Evolutionary conservation across 768 basidiomycete species (phyloP), one percentile per base, ranked within the genome.

Genomic region (Tephrocybe sp.): DNA sequence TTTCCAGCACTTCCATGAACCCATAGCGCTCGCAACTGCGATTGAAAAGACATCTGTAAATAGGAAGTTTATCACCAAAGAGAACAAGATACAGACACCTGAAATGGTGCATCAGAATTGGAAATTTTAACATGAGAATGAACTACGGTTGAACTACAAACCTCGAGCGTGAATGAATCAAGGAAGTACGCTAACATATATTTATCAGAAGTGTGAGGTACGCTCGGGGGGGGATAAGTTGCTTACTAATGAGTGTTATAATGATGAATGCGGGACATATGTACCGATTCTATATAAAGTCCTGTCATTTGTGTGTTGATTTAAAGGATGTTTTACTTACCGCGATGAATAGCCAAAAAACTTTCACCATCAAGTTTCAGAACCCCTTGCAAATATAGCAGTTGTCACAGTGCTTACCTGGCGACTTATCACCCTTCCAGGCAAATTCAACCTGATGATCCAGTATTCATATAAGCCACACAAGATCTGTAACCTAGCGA

Each of bases 241-340:
- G 46, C 47, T 8, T 34, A 59, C 57, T 35, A 26, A 53, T 27
- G 3, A 53, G n/a, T 0, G 57, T 56, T 2, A 59, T 51, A 13
- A 56, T 22, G 5, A 59, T 56, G 26, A 59, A 47, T 6, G 57
- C n/a, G n/a, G n/a, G n/a, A n/a, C n/a, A n/a, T n/a, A n/a, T n/a
- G n/a, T n/a, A n/a, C n/a, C n/a, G n/a, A n/a, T n/a, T n/a, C n/a
- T n/a, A n/a, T n/a, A 21, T 59, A 8, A 44, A 12, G 34, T 12
- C 13, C 16, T n/a, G n/a, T 18, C 6, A n/a, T 12, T 11, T 30
- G 8, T 30, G 9, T 15, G 32, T 16, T 15, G 9, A 26, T 22
- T 0, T 18, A 13, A 28, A 19, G 30, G 3, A 7, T 26, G 1
- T 9, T 28, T 2, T n/a, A n/a, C n/a, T n/a, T n/a, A n/a, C n/a